These are phyloP conservation scores for Solanum verrucosum DNA, from an alignment of 257 asterid genomes.

Conservation along the genomic window DNA sequence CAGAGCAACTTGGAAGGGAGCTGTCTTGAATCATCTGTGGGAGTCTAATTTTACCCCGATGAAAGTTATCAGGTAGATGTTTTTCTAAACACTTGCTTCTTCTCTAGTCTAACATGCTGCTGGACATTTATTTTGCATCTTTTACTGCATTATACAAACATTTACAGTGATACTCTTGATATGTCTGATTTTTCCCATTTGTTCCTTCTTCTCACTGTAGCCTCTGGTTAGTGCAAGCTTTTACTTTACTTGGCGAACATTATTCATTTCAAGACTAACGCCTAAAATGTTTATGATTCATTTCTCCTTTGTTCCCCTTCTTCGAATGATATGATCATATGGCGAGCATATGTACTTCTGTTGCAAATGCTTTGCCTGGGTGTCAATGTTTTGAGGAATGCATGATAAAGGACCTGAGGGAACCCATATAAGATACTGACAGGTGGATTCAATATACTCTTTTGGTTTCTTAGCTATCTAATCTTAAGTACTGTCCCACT, in stretches of 20 bases:
- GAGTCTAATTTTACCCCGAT: constrained; percentile 95
- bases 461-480: not conserved
- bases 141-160: not conserved
- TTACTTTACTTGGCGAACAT: not conserved
- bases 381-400: not conserved
- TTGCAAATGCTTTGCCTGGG: not conserved
- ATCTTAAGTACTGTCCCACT: not conserved
- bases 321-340: not conserved
- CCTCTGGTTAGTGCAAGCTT: not conserved
- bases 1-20: constrained; percentile 87
- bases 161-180: not conserved
- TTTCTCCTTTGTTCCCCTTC: not conserved
- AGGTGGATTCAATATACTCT: not conserved
- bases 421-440: not conserved
- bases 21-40: constrained; percentile 79
- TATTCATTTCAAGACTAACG: not conserved
- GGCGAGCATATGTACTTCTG: not conserved
- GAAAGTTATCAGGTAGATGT: constrained; percentile 62
- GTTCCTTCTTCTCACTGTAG: not conserved
- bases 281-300: not conserved
- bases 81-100: not conserved
- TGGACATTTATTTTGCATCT: not conserved
- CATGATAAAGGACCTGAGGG: not conserved
- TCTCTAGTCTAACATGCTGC: not conserved
- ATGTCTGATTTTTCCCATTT: not conserved